Conservation (phyloP, 148 eudicot species). For the Beta vulgaris region DNA sequence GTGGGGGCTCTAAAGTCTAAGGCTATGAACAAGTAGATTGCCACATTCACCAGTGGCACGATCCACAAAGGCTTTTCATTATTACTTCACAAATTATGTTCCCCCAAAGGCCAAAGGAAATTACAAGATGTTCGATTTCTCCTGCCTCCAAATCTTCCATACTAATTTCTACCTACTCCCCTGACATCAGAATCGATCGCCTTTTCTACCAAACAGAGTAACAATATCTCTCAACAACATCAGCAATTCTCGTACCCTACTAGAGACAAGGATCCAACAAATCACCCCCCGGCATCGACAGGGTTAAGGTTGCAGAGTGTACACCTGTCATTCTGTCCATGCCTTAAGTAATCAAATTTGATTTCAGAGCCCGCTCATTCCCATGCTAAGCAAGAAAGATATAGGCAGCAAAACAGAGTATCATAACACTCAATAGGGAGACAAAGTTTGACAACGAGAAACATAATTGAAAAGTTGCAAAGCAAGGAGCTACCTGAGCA, state of each 20-base stretch:
- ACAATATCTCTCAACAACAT: not conserved
- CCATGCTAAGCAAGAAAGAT: not conserved
- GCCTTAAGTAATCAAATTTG: not conserved
- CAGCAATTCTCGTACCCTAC: not conserved
- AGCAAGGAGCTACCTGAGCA: conserved; percentile 62
- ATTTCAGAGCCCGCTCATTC: not conserved
- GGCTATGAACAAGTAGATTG: not conserved
- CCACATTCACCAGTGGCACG: no score
- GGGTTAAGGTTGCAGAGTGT: not conserved
- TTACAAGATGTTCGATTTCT: not conserved
- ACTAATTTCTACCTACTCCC: not conserved
- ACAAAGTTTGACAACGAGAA: not conserved
- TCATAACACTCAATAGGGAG: not conserved
- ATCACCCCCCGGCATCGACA: not conserved
- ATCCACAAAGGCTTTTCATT: not conserved
- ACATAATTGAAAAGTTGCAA: not conserved
- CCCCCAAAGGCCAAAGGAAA: no score
- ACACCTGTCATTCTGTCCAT: not conserved
- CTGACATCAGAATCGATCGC: not conserved
- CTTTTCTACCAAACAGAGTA: not conserved
- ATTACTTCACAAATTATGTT: no score
- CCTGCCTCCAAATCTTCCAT: not conserved
- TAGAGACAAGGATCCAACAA: not conserved
- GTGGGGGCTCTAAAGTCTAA: not conserved
- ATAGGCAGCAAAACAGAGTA: not conserved